Evolutionary conservation across 2,329 filamentous ascomycete species (phyloP), one percentile per base, ranked within the genome.

Genomic region (Colletotrichum australisinense): DNA sequence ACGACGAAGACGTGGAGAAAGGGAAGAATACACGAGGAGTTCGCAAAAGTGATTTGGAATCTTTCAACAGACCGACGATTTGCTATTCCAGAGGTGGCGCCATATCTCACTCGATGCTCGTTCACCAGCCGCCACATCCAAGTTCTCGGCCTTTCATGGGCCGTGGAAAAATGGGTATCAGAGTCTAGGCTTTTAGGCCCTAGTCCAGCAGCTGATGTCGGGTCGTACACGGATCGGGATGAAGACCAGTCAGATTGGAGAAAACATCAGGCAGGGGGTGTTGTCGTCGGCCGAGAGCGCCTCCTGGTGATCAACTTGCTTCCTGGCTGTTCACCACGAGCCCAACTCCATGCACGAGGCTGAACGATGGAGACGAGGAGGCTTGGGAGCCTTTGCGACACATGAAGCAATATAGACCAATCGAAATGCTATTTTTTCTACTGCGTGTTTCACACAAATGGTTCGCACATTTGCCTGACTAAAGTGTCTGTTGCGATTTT

Each of bases 401-500:
- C 26, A 55, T 32, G 14, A 12, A 30, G 30, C 35, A 66, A 55
- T 26, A 66, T 57, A 62, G 35, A 62, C 71, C 56, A 71, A 63
- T 73, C 26, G 32, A 62, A n/a, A 35, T 12, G 7, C 11, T 52
- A 38, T 57, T 22, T 16, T 62, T 57, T 24, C 26, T 62, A 57
- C 28, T 63, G 62, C 60, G 62, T 66, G 71, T 73, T 66, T 66
- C 71, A 71, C 52, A 59, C 59, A 38, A 14, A 38, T 52, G 19
- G 35, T 30, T 63, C 26, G 22, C 49, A 38, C 52, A 22, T 57
- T 57, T 62, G 32, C 60, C 46, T 57, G 35, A 28, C 28, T 52
- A 3, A 26, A 53, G 49, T 28, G 12, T 12, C 11, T 22, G 11
- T 66, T 49, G 56, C 26, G 26, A 60, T 49, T 22, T 24, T 8